Percentiles rank a stretch among this genome's conserved stretches.
Conservation (phyloP, 345 rosid species). For the Aquilaria sinensis region DNA sequence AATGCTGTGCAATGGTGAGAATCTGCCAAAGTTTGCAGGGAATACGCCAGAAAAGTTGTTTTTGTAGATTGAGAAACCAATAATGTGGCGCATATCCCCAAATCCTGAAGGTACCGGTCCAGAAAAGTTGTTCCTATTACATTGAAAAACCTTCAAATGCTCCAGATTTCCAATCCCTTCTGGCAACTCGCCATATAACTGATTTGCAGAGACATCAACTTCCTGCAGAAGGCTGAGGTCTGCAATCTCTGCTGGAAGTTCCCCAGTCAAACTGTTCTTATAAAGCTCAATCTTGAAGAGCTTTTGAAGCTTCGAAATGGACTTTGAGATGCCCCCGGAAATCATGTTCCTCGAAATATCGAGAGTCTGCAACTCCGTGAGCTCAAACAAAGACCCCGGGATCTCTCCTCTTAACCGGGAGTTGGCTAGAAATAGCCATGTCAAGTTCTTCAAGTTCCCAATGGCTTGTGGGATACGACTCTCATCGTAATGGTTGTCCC, state of each 20-base stretch:
- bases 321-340: conserved; percentile 45
- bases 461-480: conserved; percentile 49
- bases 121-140: conserved; percentile 44
- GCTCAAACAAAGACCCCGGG: conserved; percentile 52
- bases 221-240: conserved; percentile 46
- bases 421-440: conserved; percentile 38
- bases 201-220: conserved; percentile 59
- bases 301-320: conserved; percentile 45
- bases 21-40: conserved; percentile 59
- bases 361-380: conserved; percentile 36
- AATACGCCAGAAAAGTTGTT: conserved; percentile 75
- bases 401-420: conserved; percentile 46
- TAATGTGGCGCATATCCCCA: conserved; percentile 50
- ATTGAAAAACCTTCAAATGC: conserved; percentile 52
- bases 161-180: conserved; percentile 41
- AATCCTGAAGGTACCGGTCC: conserved; percentile 71
- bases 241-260: conserved; percentile 52
- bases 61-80: conserved; percentile 49
- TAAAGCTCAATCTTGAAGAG: conserved; percentile 63
- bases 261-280: conserved; percentile 48
- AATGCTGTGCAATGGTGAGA: conserved; percentile 44
- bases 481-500: conserved; percentile 36
- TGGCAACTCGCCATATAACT: conserved; percentile 49
- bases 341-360: conserved; percentile 54
- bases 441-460: conserved; percentile 64